Base-by-base conservation (phyloP, 768 basidiomycete genomes). In the Mycena epipterygia region DNA sequence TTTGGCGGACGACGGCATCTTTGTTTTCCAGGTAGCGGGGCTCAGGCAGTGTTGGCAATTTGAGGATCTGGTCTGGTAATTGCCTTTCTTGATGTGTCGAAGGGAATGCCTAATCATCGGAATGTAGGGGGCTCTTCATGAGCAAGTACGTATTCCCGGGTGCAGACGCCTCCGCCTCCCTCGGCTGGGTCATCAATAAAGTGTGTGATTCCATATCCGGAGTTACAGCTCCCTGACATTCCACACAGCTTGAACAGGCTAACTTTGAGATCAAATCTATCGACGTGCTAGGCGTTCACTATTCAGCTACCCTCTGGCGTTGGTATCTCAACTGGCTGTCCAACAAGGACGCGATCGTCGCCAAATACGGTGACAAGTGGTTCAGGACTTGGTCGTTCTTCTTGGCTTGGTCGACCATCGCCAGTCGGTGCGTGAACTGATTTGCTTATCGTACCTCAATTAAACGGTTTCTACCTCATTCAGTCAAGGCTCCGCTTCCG, bases 121-220 rank as follows among this genome's bases (percentile, higher is more conserved):
- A 42, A 7, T 39, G 7, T 44, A 93, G 93, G 94, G 96, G 96
- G 73, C 87, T 97, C 27, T 97, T 97, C 86, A 97, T 97, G 95
- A 97, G 95, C 89, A 96, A 96, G 78, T 99, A 99, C 74, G 84
- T 99, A 79, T 99, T 99, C 92, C 97, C 98, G 51, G 97, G 97
- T 78, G 98, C 97, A 4, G 98, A 99, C 76, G 98, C 98, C 0
- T 95, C 93, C 3, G 95, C 95, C 81, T 95, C 97, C 23, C 91
- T 99, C 33, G 95, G 94, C 44, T 99, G 97, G 97, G 96, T 98
- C 64, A 88, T 99, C 69, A 88, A 84, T 71, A 86, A 87, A 80
- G 86, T 84, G 60, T 55, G 25, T 44, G 16, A 42, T 23, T 23
- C 42, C 21, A n/a, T 19, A 23, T 42, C 63, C 37, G 51, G 4